Percentiles rank a stretch among this genome's conserved stretches.
phyloP scores from a whole-genome alignment of 139 green algal genomes.

The Chlorella vulgaris region DNA sequence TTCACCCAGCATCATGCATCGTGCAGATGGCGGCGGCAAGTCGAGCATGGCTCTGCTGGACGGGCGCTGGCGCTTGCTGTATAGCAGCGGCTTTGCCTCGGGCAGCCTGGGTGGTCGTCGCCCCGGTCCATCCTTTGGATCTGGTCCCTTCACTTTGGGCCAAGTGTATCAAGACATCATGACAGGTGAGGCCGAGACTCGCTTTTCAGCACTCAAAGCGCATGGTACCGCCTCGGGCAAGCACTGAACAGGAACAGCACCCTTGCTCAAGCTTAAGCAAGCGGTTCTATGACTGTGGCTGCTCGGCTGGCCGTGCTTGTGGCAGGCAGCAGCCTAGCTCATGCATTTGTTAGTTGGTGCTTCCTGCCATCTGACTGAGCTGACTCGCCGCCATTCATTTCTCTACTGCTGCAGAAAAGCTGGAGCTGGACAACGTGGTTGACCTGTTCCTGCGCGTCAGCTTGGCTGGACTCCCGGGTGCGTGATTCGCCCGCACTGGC shows the following conservation, averaged over 20 bases:
- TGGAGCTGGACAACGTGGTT: conserved; percentile 44
- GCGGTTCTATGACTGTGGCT: no score
- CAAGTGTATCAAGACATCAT: conserved; percentile 55
- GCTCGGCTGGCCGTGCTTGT: no score
- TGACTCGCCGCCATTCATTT: no score
- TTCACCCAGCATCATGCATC: no score
- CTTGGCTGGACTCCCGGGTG: conserved; percentile 21
- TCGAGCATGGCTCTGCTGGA: conserved; percentile 49
- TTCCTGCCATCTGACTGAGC: no score
- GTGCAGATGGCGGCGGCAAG: background rate
- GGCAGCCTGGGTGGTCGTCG: conserved; percentile 61
- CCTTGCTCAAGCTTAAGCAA: no score
- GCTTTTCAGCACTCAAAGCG: no score
- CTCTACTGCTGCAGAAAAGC: conserved; percentile 13
- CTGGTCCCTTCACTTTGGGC: conserved; percentile 56
- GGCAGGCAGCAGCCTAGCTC: no score
- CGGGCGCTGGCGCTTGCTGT: conserved; percentile 60
- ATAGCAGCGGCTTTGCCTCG: conserved; percentile 50
- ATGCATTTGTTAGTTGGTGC: no score
- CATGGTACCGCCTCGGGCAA: no score
- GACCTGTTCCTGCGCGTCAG: conserved; percentile 23
- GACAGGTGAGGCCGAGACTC: no score
- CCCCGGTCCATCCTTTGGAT: conserved; percentile 54
- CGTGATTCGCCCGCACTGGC: background rate
- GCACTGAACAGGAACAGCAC: no score